Conservation (phyloP, 306 rosid species). For the Echinosophora koreensis region DNA sequence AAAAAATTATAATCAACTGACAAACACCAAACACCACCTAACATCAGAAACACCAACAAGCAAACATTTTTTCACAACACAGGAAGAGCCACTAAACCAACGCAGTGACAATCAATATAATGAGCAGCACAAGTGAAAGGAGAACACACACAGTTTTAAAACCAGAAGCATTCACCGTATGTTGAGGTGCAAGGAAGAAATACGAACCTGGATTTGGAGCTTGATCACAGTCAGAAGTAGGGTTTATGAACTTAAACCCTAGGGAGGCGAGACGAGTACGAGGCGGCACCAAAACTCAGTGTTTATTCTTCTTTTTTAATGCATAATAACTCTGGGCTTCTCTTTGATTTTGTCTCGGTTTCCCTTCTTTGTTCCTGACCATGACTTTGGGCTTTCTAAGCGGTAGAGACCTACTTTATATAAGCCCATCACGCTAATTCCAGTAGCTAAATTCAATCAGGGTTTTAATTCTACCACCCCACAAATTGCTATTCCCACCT, state of each 20-base stretch:
- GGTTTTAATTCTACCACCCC: too few relatives aligned
- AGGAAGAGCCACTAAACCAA: too few relatives aligned
- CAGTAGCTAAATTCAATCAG: neutral
- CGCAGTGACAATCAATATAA: neutral
- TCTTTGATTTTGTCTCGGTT: too few relatives aligned
- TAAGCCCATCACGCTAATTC: too few relatives aligned
- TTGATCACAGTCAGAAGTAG: neutral
- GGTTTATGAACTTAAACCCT: slow-evolving; percentile 43
- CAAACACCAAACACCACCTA: too few relatives aligned
- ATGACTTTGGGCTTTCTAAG: neutral
- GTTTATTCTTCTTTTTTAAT: too few relatives aligned
- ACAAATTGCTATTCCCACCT: too few relatives aligned
- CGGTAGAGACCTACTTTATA: too few relatives aligned
- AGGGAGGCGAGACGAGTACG: neutral
- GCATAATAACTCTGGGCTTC: too few relatives aligned
- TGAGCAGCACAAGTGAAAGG: neutral
- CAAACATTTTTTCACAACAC: neutral
- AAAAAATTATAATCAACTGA: neutral
- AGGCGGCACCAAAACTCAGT: neutral
- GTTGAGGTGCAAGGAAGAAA: neutral
- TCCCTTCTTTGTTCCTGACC: too few relatives aligned
- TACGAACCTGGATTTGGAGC: neutral
- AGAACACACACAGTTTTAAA: too few relatives aligned
- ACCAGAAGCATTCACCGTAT: neutral
- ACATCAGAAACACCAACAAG: too few relatives aligned